These are phyloP conservation scores for Panellus pusillus DNA, from an alignment of 768 basidiomycete genomes.

Conservation along the genomic window DNA sequence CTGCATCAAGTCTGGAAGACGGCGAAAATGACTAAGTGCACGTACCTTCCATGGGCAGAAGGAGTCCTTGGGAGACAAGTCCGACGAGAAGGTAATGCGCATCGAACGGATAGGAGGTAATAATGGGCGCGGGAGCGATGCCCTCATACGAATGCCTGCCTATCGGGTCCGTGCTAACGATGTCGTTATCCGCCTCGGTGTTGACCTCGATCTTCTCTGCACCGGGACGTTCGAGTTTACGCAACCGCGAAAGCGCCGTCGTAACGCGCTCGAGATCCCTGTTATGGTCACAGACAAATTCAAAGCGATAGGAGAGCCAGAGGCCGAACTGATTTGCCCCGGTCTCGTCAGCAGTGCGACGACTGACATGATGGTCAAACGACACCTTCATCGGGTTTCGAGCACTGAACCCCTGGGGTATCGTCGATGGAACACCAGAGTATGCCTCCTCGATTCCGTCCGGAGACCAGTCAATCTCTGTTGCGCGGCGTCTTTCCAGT, in stretches of 20 bases:
- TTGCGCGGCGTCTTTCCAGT: slow-evolving; percentile 6
- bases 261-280: slow-evolving; percentile 6
- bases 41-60: slow-evolving; percentile 16
- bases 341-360: too few species aligned
- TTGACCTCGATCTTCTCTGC: slow-evolving; percentile 9
- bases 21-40: too few species aligned
- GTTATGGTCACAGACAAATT: not conserved
- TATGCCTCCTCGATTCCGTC: not conserved
- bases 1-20: too few species aligned
- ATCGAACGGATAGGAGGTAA: slow-evolving; percentile 9
- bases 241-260: slow-evolving; percentile 13
- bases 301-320: slow-evolving; percentile 20
- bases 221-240: slow-evolving; percentile 12
- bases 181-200: not conserved
- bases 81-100: slow-evolving; percentile 17
- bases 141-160: not conserved
- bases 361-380: too few species aligned
- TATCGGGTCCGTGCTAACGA: not conserved
- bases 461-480: slow-evolving; percentile 21
- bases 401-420: slow-evolving; percentile 4
- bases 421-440: slow-evolving; percentile 4
- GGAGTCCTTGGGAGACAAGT: slow-evolving; percentile 17
- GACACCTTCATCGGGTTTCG: slow-evolving; percentile 19
- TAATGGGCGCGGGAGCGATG: not conserved
- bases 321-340: slow-evolving; percentile 11